phyloP scores from a whole-genome alignment of 257 asterid species.

The Jacaranda copaia region DNA sequence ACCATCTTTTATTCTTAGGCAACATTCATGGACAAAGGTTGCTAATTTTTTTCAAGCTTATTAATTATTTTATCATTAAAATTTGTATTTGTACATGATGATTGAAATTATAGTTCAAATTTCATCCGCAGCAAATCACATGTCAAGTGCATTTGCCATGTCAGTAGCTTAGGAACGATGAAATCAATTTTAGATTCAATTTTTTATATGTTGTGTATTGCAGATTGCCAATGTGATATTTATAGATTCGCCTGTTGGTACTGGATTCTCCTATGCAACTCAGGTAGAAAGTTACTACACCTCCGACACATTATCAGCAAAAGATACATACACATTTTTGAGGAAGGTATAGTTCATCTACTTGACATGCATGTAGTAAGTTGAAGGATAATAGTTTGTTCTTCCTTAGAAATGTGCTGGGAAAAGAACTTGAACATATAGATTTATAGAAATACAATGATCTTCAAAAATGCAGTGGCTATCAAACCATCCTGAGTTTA shows the following conservation, averaged over 20 bases:
- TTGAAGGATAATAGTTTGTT: too few species aligned
- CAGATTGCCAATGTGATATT: conserved; percentile 27
- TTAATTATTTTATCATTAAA: not conserved
- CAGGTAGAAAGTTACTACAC: not conserved
- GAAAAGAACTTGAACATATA: too few species aligned
- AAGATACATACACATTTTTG: not conserved
- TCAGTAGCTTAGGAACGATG: too few species aligned
- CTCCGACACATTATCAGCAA: not conserved
- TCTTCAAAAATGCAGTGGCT: conserved; percentile 47
- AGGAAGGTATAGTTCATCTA: conserved; percentile 7
- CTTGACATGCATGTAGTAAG: too few species aligned
- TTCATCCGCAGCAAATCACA: too few species aligned
- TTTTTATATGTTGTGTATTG: not conserved
- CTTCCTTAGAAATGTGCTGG: too few species aligned
- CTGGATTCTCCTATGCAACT: conserved; percentile 34
- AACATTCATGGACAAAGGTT: conserved; percentile 35
- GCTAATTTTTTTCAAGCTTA: not conserved
- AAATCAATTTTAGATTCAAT: not conserved
- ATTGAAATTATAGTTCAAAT: not conserved
- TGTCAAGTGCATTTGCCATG: too few species aligned
- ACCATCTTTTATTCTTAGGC: conserved; percentile 5
- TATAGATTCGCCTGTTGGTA: conserved; percentile 29
- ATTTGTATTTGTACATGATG: too few species aligned
- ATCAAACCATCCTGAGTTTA: conserved; percentile 38
- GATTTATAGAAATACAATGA: not conserved